Evolutionary conservation across 2,329 filamentous ascomycete species (phyloP), one percentile per base, ranked within the genome.

Genomic region (Aspergillus ustus): DNA sequence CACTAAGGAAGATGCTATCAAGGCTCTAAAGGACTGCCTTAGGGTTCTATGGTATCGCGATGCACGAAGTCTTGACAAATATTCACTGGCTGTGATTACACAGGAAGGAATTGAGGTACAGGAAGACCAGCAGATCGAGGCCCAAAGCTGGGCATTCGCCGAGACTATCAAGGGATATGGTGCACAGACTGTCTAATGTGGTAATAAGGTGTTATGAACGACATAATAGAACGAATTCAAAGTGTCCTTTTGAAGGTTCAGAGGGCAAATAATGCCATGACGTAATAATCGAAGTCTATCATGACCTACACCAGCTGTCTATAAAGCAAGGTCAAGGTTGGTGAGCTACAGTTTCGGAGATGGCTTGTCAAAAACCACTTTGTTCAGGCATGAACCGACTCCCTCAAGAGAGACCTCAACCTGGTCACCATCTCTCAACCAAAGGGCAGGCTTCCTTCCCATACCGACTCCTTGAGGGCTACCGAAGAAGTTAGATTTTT

Each of bases 11-110:
- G 79, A 91, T 75, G 95, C 95, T 52, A 83, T 97, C 63, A 83
- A 89, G 61, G 86, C 92, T 45, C 81, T 99, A 74, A 91, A 91
- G 83, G 91, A 97, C 81, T 97, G 93, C 80, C 93, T 99, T 91
- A 98, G 98, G 86, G 94, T 98, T 57, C 85, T 99, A 63, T 99
- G 91, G 83, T 99, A 99, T 84, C 87, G 95, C 72, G 95, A 99
- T 80, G 95, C 95, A 49, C 89, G 95, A 78, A 96, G 91, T 81
- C 81, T 95, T 80, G 93, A 97, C 80, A 85, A 86, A 69, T 99
- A 97, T 83, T 95, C 91, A 67, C 89, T 98, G 75, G 94, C 94
- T 20, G 85, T 98, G 58, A 85, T 99, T 60, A 95, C 91, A 59
- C 91, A 92, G 80, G 91, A 92, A 52, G 92, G 91, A n/a, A 88